Base-by-base conservation (phyloP, 2,329 filamentous ascomycete genomes). In the Aureobasidium mangrovei region DNA sequence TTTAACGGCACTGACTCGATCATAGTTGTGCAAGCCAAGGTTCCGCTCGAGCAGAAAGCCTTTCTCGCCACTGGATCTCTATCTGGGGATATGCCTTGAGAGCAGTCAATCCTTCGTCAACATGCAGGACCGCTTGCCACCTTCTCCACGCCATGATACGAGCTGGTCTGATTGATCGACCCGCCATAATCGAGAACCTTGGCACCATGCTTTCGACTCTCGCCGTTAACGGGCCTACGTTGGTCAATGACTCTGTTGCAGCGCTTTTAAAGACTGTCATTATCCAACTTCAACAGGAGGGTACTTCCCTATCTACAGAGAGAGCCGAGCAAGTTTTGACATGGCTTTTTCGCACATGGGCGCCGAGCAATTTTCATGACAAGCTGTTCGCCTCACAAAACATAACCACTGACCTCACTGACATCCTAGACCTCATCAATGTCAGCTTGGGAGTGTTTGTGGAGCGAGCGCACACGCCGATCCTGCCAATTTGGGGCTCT, bases 321-420 rank as follows among this genome's bases (percentile, higher is more conserved):
- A 85, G 83, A 3, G 83, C 82, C 36, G 85, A 82, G 59, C 81
- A 86, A 62, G 78, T 93, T 35, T 80, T 93, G 54, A 78, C 83
- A 61, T 98, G 93, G 93, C 68, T 93, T 1, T 83, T 90, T 61
- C 79, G 83, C 33, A 84, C 80, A 62, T 98, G 91, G 90, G 83
- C 83, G 60, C 86, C 90, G 60, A 83, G 88, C 61, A 70, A 69
- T 3, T 71, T 77, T 58, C 70, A 74, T 18, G 88, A 95, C 63
- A 73, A 79, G 54, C 72, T 76, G 4, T 88, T 86, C 67, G 80
- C 82, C n/a, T 77, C 80, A 4, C 78, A 81, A 18, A 77, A 84
- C 60, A 80, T 83, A 2, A 69, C 74, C 8, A 85, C 86, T 38
- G 77, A 79, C 12, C 81, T 86, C 3, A 64, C 77, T 32, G 81